Conservation (phyloP, 2,329 filamentous ascomycete genomes). For the Aureobasidium pullulans region DNA sequence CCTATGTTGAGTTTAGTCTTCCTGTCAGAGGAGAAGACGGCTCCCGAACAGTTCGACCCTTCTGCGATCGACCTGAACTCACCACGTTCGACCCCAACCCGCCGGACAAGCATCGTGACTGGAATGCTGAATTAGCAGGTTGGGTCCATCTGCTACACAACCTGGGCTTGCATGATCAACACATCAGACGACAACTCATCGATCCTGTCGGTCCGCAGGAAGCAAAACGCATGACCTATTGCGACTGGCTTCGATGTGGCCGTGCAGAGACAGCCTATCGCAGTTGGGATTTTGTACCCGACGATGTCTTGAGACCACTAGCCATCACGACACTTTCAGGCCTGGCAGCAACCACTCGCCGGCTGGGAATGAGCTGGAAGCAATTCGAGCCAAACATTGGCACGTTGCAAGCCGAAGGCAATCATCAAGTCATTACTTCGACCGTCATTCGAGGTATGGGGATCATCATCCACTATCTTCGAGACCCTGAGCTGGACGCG, state of each 20-base stretch:
- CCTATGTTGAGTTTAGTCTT: background rate
- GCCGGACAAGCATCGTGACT: constrained; percentile 3
- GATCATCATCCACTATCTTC: constrained; percentile 5
- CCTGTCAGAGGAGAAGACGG: background rate
- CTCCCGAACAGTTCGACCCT: background rate
- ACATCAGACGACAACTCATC: background rate
- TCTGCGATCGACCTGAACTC: constrained; percentile 5
- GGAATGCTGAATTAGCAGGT: constrained; percentile 6
- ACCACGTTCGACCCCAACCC: constrained; percentile 10
- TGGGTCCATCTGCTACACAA: constrained; percentile 11
- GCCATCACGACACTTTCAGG: constrained; percentile 7
- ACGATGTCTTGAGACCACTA: constrained; percentile 4
- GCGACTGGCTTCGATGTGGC: constrained; percentile 1
- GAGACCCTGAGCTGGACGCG: background rate
- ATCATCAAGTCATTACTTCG: constrained; percentile 10
- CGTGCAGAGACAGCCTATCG: background rate
- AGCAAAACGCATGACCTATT: background rate
- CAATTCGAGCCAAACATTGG: constrained; percentile 9
- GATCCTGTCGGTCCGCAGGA: background rate
- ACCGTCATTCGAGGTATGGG: constrained; percentile 12
- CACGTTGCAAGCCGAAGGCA: constrained; percentile 4
- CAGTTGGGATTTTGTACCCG: constrained; percentile 11
- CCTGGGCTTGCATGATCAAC: constrained; percentile 8
- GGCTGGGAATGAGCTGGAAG: constrained; percentile 8
- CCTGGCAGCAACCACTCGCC: background rate